Conservation (phyloP, 176 grass and related monocot genomes). For the Oryza rufipogon region DNA sequence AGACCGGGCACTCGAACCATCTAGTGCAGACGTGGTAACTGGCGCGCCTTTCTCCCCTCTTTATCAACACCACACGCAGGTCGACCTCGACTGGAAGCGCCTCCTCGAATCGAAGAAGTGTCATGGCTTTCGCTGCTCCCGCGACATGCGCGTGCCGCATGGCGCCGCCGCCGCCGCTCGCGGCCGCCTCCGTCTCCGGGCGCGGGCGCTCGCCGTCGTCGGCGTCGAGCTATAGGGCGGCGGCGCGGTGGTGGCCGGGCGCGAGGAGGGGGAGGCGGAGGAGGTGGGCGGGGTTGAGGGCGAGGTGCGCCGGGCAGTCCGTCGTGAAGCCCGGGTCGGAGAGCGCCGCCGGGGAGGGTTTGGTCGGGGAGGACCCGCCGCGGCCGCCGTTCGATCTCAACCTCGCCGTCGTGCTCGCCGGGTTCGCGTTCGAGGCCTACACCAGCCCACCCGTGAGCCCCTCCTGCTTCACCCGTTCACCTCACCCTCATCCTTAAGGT, state of each 20-base stretch:
- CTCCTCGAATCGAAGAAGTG: background rate
- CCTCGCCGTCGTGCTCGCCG: slow-evolving; percentile 81
- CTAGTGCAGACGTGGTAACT: slow-evolving; percentile 14
- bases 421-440: slow-evolving; percentile 92
- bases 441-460: slow-evolving; percentile 73
- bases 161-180: background rate
- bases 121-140: slow-evolving; percentile 37
- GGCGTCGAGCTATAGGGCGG: background rate
- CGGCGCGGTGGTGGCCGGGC: slow-evolving; percentile 37
- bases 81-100: slow-evolving; percentile 17
- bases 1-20: background rate
- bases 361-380: slow-evolving; percentile 27
- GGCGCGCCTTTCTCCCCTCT: slow-evolving; percentile 36
- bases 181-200: background rate
- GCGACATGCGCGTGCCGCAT: slow-evolving; percentile 24
- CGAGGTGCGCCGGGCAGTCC: slow-evolving; percentile 26
- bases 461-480: background rate
- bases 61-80: background rate
- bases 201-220: slow-evolving; percentile 12
- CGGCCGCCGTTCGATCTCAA: slow-evolving; percentile 81
- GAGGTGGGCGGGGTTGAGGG: slow-evolving; percentile 42
- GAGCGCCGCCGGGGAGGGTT: slow-evolving; percentile 6
- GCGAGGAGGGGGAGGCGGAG: slow-evolving; percentile 32
- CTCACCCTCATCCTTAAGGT: too few relatives aligned
- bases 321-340: slow-evolving; percentile 33